A percentile compares a stretch with the other conserved stretches of the same genome.
Evolutionary conservation across 208 protist genomes (phyloP).

Genomic region (Acanthamoeba divionensis): DNA sequence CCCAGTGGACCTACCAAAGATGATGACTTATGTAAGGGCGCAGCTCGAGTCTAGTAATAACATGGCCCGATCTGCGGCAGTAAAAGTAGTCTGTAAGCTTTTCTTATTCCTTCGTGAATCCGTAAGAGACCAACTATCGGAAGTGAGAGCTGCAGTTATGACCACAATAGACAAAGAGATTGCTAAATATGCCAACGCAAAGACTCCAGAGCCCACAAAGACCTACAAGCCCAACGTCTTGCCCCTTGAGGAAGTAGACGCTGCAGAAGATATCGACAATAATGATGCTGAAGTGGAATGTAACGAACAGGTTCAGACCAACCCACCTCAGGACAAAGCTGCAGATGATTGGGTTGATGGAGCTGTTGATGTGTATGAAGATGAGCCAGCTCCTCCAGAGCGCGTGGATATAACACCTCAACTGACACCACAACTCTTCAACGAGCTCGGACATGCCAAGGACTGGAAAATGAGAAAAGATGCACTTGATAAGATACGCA

Average conservation of each 20-base stretch:
- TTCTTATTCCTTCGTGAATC: constrained; percentile 35
- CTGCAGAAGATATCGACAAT: neutral
- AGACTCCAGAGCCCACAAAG: constrained; percentile 25
- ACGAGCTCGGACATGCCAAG: constrained; percentile 47
- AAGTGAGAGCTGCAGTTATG: constrained; percentile 63
- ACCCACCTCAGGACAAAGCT: neutral
- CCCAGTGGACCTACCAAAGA: neutral
- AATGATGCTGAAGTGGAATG: neutral
- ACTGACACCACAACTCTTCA: neutral
- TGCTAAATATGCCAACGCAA: constrained; percentile 41
- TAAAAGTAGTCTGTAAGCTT: constrained; percentile 39
- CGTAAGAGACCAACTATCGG: neutral
- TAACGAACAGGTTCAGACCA: neutral
- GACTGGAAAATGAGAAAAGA: constrained; percentile 61
- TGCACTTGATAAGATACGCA: constrained; percentile 47
- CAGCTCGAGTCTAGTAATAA: constrained; percentile 40
- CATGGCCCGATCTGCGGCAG: constrained; percentile 19
- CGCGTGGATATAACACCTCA: neutral
- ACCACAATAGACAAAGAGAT: constrained; percentile 58
- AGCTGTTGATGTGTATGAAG: neutral
- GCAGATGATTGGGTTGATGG: neutral
- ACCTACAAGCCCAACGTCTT: no score
- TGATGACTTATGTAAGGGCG: neutral
- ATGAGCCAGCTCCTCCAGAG: neutral
- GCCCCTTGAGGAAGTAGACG: neutral